A percentile compares a stretch with the other conserved stretches of the same genome.
Conservation (phyloP, 805 yeast genomes). For the Teunomyces aglyptinius region DNA sequence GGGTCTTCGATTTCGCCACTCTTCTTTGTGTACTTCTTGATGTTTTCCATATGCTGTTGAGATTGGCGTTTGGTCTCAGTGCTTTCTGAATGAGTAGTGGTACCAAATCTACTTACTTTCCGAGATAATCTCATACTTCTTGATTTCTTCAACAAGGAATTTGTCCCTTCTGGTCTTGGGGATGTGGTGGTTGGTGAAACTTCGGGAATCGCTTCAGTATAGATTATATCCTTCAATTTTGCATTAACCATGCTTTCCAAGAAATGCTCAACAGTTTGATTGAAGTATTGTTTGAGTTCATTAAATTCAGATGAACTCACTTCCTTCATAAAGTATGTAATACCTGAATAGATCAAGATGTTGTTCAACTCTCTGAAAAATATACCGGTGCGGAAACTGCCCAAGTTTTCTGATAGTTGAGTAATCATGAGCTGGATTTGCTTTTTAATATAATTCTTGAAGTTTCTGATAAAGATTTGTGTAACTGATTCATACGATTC, state of each 20-base stretch:
- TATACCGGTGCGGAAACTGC: conserved; percentile 19
- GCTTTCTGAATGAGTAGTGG: conserved; percentile 4
- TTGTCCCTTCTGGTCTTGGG: conserved; percentile 8
- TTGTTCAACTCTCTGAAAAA: conserved; percentile 27
- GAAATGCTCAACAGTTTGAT: conserved; percentile 24
- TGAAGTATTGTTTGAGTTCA: conserved; percentile 45
- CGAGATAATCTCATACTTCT: conserved; percentile 29
- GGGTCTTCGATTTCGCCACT: conserved; percentile 32
- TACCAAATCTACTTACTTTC: conserved; percentile 27
- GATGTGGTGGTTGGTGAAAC: background rate
- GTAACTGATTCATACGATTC: conserved; percentile 58
- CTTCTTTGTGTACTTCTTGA: conserved; percentile 7
- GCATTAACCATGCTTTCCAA: conserved; percentile 23
- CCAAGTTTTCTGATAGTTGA: conserved; percentile 29
- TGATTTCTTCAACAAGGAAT: conserved; percentile 21
- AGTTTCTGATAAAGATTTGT: conserved; percentile 46
- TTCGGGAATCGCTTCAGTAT: conserved; percentile 1
- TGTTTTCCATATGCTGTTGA: conserved; percentile 11
- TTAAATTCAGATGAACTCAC: conserved; percentile 48
- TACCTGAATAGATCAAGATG: conserved; percentile 29
- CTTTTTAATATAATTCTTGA: conserved; percentile 34
- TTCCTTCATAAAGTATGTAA: conserved; percentile 52
- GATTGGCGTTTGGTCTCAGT: conserved; percentile 11
- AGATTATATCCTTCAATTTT: conserved; percentile 20
- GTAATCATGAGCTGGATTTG: conserved; percentile 43